Evolutionary conservation across 2,329 filamentous ascomycete genomes (phyloP).

Genomic region (Aspergillaceae sp.): DNA sequence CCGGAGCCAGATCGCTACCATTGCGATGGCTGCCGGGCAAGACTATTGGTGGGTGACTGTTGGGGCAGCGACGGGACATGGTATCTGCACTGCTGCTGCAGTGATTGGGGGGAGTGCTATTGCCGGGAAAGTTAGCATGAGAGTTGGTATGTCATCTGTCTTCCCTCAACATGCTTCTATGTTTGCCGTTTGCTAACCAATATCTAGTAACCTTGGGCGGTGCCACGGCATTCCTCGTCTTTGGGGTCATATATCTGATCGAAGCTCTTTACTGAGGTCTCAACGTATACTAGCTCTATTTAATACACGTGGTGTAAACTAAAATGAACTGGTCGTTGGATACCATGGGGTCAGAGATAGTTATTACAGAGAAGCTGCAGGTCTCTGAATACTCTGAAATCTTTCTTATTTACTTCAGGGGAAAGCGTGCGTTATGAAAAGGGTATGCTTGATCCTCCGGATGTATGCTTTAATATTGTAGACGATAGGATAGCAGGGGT

Average conservation of each 20-base stretch:
- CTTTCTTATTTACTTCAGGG: too few species aligned
- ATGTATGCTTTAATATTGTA: too few species aligned
- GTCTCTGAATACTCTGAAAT: too few species aligned
- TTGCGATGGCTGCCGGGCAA: slow-evolving; percentile 95
- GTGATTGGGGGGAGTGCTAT: slow-evolving; percentile 89
- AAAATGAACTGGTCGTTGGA: too few species aligned
- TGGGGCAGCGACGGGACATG: slow-evolving; percentile 78
- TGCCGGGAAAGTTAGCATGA: slow-evolving; percentile 86
- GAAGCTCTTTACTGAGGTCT: slow-evolving; percentile 57
- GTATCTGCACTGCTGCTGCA: slow-evolving; percentile 79
- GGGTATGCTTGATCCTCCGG: too few species aligned
- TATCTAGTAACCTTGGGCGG: slow-evolving; percentile 78
- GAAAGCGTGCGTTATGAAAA: too few species aligned
- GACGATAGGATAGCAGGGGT: too few species aligned
- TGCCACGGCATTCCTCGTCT: slow-evolving; percentile 79
- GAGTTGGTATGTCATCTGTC: slow-evolving; percentile 66
- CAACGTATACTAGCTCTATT: background rate
- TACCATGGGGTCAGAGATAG: too few species aligned
- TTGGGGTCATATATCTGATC: slow-evolving; percentile 83
- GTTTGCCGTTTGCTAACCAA: too few species aligned
- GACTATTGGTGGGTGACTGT: slow-evolving; percentile 99
- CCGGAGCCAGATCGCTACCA: slow-evolving; percentile 92
- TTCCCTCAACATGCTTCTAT: background rate
- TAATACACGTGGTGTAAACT: background rate
- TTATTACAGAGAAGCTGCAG: too few species aligned